Evolutionary conservation across 345 rosid genomes (phyloP).

Genomic region (Melaleuca quinquenervia): DNA sequence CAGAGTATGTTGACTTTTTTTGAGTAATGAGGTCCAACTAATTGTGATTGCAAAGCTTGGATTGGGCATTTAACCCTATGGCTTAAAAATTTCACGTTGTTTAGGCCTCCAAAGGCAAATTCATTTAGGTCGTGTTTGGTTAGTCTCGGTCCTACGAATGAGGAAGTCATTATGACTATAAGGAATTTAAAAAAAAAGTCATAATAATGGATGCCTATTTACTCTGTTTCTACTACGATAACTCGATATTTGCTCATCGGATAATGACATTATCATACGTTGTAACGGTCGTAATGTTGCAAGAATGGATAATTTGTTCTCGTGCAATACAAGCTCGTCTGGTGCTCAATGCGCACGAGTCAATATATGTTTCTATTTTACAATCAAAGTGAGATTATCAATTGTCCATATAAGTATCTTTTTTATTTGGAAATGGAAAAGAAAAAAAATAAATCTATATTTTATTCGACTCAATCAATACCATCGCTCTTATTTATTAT

Average conservation of each 20-base stretch:
- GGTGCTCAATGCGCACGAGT: background rate
- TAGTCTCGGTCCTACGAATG: too few species aligned
- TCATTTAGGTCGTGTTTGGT: too few species aligned
- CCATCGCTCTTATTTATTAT: background rate
- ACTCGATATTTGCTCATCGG: background rate
- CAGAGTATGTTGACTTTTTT: too few species aligned
- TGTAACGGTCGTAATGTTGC: rapidly evolving
- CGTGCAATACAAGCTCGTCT: background rate
- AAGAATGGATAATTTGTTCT: background rate
- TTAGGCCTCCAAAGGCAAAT: background rate
- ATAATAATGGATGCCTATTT: background rate
- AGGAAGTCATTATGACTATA: too few species aligned
- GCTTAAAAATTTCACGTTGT: background rate
- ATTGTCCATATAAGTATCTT: background rate
- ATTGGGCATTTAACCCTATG: background rate
- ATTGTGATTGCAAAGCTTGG: background rate
- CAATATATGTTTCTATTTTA: too few species aligned
- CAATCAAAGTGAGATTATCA: background rate
- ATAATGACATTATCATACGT: background rate
- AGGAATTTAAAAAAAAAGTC: too few species aligned
- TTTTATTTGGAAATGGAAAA: background rate
- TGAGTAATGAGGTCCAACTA: conserved; percentile 8
- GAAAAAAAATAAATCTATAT: background rate
- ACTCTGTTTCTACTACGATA: background rate
- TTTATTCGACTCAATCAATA: background rate